Conservation (phyloP, 345 rosid genomes). For the Clarkia xantiana region DNA sequence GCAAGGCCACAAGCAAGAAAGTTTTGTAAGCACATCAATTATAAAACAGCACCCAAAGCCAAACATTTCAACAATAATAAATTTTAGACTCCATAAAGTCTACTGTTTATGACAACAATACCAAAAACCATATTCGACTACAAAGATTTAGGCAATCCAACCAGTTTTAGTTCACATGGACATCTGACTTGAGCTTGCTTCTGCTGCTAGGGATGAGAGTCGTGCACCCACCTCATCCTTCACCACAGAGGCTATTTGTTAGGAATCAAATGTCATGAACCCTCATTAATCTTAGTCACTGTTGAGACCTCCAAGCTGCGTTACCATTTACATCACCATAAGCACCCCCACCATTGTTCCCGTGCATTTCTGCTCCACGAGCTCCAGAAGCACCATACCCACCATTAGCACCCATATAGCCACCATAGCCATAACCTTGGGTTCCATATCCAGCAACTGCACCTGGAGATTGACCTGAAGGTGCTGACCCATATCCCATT, state of each 20-base stretch:
- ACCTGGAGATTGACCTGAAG: constrained; percentile 40
- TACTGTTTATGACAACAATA: no score
- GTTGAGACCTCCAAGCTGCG: constrained; percentile 57
- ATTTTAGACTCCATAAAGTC: no score
- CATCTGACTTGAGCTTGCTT: constrained; percentile 23
- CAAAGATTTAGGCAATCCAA: constrained; percentile 29
- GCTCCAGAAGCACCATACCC: constrained; percentile 56
- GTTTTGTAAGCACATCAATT: no score
- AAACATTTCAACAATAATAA: no score
- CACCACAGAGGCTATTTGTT: constrained; percentile 53
- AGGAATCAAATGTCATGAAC: constrained; percentile 23
- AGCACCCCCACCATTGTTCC: constrained; percentile 30
- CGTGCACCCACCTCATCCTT: constrained; percentile 45
- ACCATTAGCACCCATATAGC: constrained; percentile 64
- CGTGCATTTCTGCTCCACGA: constrained; percentile 34
- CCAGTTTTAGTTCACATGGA: constrained; percentile 33
- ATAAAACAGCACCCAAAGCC: no score
- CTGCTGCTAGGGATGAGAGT: no score
- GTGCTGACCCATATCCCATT: constrained; percentile 73
- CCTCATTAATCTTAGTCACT: constrained; percentile 38
- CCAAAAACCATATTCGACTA: no score
- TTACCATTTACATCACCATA: constrained; percentile 59
- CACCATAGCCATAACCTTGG: constrained; percentile 49
- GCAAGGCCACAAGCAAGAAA: no score
- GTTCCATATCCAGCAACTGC: constrained; percentile 46